Conservation (phyloP, 257 asterid genomes). For the Lycium ferocissimum region DNA sequence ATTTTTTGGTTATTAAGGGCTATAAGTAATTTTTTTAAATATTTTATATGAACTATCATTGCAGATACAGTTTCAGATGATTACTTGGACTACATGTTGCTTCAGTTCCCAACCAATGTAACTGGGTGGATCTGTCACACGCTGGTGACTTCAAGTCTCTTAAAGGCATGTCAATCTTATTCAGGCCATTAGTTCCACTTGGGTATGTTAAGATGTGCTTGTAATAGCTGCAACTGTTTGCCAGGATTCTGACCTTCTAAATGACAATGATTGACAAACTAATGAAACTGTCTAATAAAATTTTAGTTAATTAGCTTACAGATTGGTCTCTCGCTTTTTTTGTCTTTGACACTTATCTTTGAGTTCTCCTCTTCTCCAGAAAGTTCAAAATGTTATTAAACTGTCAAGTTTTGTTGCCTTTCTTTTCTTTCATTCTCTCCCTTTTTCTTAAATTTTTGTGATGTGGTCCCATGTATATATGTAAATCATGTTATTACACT, state of each 20-base stretch:
- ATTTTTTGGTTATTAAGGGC: background rate
- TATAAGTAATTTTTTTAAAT: background rate
- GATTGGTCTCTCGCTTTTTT: background rate
- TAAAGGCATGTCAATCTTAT: slow-evolving; percentile 79
- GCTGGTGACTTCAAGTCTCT: slow-evolving; percentile 91
- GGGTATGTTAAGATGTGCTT: slow-evolving; percentile 28
- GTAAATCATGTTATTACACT: slow-evolving; percentile 24
- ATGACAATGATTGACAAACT: background rate
- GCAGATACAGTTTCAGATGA: slow-evolving; percentile 95
- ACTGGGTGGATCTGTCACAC: slow-evolving; percentile 98
- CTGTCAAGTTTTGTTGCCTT: background rate
- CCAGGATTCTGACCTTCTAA: slow-evolving; percentile 6
- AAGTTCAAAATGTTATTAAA: background rate
- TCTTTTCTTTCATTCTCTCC: background rate
- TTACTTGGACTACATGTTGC: slow-evolving; percentile 91
- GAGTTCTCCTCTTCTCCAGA: background rate
- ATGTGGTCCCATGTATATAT: background rate
- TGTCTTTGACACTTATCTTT: background rate
- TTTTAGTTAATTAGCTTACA: background rate
- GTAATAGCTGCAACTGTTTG: background rate
- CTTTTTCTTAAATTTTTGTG: background rate
- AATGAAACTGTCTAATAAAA: background rate
- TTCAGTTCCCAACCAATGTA: slow-evolving; percentile 94
- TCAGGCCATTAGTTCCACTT: slow-evolving; percentile 46
- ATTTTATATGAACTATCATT: slow-evolving; percentile 26